Percentiles rank a stretch among this genome's conserved stretches.
Conservation (phyloP, 345 rosid species). For the Ceriops tagal region DNA sequence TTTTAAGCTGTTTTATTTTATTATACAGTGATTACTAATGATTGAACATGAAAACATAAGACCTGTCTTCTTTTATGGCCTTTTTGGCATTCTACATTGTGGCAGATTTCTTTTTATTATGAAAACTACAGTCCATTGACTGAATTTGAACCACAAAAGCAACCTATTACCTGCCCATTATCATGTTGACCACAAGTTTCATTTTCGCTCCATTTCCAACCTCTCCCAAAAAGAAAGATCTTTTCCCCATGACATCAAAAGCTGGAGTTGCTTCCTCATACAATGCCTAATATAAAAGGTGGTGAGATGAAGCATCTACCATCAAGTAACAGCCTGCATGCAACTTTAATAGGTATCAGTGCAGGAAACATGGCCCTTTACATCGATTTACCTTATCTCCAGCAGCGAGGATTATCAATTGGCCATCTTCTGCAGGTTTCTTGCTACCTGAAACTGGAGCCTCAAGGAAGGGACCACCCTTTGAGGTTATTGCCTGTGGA, state of each 20-base stretch:
- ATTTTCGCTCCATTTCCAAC: constrained; percentile 95
- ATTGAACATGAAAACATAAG: no score
- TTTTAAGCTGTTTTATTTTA: no score
- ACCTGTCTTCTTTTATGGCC: no score
- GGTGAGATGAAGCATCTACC: constrained; percentile 7
- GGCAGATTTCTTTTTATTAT: neutral
- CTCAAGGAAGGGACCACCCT: constrained; percentile 79
- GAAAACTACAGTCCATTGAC: neutral
- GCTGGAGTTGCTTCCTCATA: constrained; percentile 78
- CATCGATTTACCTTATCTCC: constrained; percentile 66
- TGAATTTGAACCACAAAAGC: neutral
- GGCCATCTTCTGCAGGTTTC: constrained; percentile 97
- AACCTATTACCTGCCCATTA: constrained; percentile 81
- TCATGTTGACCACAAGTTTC: constrained; percentile 95
- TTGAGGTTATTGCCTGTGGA: constrained; percentile 65
- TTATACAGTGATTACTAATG: no score
- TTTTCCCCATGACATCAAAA: constrained; percentile 79
- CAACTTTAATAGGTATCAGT: neutral
- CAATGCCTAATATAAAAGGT: constrained; percentile 40
- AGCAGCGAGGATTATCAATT: constrained; percentile 87
- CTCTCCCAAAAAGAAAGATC: constrained; percentile 77
- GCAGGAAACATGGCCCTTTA: constrained; percentile 1
- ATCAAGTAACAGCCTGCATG: neutral
- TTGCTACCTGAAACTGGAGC: constrained; percentile 98
- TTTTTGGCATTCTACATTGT: neutral